Evolutionary conservation across 306 rosid species (phyloP).

Genomic region (Prunus campanulata): DNA sequence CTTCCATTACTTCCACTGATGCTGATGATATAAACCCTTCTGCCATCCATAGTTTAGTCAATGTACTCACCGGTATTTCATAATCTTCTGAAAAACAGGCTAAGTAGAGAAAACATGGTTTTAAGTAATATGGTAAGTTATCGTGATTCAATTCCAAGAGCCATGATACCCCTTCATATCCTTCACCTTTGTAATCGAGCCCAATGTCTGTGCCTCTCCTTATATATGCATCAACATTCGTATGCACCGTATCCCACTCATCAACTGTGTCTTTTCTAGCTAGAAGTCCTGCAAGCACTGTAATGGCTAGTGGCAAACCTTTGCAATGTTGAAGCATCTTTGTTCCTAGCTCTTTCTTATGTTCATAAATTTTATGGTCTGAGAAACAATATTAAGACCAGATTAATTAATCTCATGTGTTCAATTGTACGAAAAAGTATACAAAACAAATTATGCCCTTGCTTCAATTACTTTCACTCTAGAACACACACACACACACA

Average conservation of each 20-base stretch:
- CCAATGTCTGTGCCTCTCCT: background rate
- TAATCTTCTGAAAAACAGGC: constrained; percentile 2
- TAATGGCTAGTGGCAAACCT: constrained; percentile 16
- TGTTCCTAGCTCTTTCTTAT: constrained; percentile 2
- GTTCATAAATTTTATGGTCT: background rate
- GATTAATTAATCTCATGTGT: background rate
- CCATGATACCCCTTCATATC: background rate
- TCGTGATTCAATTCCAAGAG: constrained; percentile 17
- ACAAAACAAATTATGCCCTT: background rate
- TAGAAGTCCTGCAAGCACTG: background rate
- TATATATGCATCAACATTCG: background rate
- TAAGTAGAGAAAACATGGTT: constrained; percentile 7
- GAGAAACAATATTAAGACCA: background rate
- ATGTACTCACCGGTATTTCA: background rate
- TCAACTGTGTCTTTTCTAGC: background rate
- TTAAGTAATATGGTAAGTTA: background rate
- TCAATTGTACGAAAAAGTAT: background rate
- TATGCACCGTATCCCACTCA: background rate
- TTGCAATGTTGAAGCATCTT: background rate
- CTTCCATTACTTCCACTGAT: background rate
- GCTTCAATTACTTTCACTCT: too few relatives aligned
- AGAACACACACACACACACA: too few relatives aligned
- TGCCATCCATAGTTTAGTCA: constrained; percentile 10
- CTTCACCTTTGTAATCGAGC: background rate
- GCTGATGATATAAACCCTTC: constrained; percentile 5